A percentile compares a stretch with the other conserved stretches of the same genome.
These are phyloP conservation scores for Gymnopilus junonius DNA, from an alignment of 768 basidiomycete species.

Conservation along the genomic window DNA sequence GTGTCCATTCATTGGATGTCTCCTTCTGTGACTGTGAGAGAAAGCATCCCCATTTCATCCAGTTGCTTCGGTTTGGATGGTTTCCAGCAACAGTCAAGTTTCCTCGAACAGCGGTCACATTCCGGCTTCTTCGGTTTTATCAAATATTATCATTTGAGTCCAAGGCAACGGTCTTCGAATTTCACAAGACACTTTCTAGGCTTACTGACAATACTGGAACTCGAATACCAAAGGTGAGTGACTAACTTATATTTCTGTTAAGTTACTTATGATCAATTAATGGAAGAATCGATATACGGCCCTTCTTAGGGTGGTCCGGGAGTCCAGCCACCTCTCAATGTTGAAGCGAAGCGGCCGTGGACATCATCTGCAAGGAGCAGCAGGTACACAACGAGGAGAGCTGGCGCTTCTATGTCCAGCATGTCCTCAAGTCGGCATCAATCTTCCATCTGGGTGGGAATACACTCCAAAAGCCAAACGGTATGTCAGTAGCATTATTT, in stretches of 20 bases:
- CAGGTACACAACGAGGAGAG: conserved; percentile 26
- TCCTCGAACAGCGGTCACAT: conserved; percentile 32
- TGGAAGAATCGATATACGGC: conserved; percentile 5
- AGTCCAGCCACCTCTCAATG: conserved; percentile 30
- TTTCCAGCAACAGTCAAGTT: conserved; percentile 34
- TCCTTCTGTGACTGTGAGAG: conserved; percentile 36
- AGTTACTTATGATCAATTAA: background rate
- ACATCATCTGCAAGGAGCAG: conserved; percentile 20
- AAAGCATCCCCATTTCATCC: conserved; percentile 16
- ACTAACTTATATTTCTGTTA: background rate
- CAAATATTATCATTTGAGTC: conserved; percentile 30
- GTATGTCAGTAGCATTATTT: background rate
- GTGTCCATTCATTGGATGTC: conserved; percentile 34
- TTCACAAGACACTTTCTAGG: conserved; percentile 26
- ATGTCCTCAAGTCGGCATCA: conserved; percentile 36
- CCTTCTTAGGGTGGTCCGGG: conserved; percentile 2
- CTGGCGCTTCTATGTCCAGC: conserved; percentile 35
- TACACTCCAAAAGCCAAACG: conserved; percentile 7
- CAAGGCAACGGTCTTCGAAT: conserved; percentile 34
- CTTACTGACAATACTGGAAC: conserved; percentile 31
- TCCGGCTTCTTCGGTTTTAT: conserved; percentile 26
- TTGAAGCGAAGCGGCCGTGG: conserved; percentile 29
- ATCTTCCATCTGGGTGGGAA: conserved; percentile 31
- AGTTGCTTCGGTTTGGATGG: conserved; percentile 31
- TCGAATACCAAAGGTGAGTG: background rate